Evolutionary conservation across 352 stramenopile genomes (phyloP), one percentile per base, ranked within the genome.

Genomic region (Saprolegnia parasitica): DNA sequence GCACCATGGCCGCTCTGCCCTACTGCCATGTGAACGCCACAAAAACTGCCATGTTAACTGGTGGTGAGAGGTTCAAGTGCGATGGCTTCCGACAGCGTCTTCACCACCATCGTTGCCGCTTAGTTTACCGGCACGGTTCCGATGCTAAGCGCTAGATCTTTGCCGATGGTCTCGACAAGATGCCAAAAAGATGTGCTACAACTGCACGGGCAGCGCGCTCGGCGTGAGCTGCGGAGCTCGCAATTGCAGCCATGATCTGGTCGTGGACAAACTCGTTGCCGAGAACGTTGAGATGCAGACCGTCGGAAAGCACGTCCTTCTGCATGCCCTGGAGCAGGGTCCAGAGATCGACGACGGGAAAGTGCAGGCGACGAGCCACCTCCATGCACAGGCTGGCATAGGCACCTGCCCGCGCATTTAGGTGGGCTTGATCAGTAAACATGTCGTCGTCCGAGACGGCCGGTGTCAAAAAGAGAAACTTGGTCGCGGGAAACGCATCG

Each of bases 331-430:
- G 56, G 15, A 50, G 16, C 4, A 29, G 56, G 1, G 56, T 50
- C 56, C 56, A 65, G 29, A 65, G 18, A 45, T 65, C 56, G 13
- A 65, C 15, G 15, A 65, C 56, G 24, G 56, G 56, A 4, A 65
- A 20, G 40, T 23, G 18, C 15, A 50, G n/a, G 13, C 8, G 16
- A 16, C 6, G 32, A 21, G 32, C 56, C 18, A 65, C 56, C 21
- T 32, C 56, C 9, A 32, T 16, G 23, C 32, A 49, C 0, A n/a
- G 32, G 40, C n/a, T 24, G 20, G 56, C 56, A 24, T 65, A 65
- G 3, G 11, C 15, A 11, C 40, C 32, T 9, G 56, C 20, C 24
- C 47, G 6, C 15, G 20, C 56, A 35, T 65, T 65, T 4, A 9
- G 9, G 52, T 39, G 56, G 16, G 29, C 29, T 35, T 35, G 29